Evolutionary conservation across 2,329 filamentous ascomycete species (phyloP), one percentile per base, ranked within the genome.

Genomic region (Colletotrichum sp.): DNA sequence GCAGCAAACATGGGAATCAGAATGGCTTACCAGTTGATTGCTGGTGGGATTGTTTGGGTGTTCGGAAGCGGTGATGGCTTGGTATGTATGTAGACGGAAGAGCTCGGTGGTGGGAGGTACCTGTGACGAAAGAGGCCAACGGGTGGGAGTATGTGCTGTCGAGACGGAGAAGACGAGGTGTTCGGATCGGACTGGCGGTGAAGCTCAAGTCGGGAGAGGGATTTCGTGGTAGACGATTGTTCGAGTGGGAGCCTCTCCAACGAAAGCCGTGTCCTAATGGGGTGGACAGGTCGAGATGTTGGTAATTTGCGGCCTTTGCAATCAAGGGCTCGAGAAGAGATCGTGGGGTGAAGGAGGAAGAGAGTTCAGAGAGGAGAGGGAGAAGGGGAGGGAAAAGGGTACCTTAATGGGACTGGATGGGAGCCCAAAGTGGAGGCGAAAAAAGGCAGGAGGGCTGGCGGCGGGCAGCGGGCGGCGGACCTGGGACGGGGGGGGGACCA

Each of bases 341-440:
- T 76, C 74, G 74, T 76, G 74, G 74, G 66, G 74, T 76, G 71
- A 75, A 71, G 60, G 68, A 76, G 43, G 69, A 61, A 66, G 66
- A 74, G 60, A 28, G 66, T 32, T 28, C 28, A 52, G 21, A 70
- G 68, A 16, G 56, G 48, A 52, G 32, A 56, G 38, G 60, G 55
- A 52, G 60, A 65, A 66, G 52, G 66, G 60, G 62, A 76, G 74
- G 74, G 71, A 70, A 43, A 75, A 71, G 60, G 71, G 52, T 73
- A 75, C 73, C 75, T 75, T 77, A 72, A 71, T 67, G 68, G 71
- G 67, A 48, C 43, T 48, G 43, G 43, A 71, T 77, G 67, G 67
- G 75, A 75, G 75, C 75, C 72, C 73, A 75, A 75, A 71, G 72
- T 75, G 72, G 75, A 72, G 75, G 72, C 73, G 75, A 75, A 65